phyloP scores from a whole-genome alignment of 176 grass and related monocot species.

The Lolium perenne region DNA sequence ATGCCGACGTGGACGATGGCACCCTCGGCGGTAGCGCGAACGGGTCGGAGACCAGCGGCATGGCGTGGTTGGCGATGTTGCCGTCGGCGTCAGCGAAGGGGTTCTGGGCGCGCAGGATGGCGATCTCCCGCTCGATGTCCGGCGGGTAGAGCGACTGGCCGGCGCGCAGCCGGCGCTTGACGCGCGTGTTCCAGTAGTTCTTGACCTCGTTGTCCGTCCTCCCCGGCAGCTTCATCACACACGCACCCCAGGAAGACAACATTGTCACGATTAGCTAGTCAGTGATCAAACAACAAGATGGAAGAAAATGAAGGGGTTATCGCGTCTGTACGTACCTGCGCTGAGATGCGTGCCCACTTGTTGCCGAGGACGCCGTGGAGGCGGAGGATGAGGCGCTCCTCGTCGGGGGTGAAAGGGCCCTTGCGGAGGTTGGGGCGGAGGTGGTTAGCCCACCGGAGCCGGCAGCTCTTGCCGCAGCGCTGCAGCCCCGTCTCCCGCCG shows the following conservation, averaged over 20 bases:
- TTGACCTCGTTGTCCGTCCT: constrained; percentile 96
- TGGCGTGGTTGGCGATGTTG: background rate
- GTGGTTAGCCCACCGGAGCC: constrained; percentile 92
- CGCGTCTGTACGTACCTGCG: constrained; percentile 43
- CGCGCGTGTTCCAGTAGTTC: constrained; percentile 89
- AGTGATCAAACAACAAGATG: background rate
- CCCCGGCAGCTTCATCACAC: constrained; percentile 53
- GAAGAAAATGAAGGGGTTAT: background rate
- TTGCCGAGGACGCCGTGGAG: constrained; percentile 83
- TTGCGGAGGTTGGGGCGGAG: constrained; percentile 95
- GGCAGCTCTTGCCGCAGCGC: constrained; percentile 96
- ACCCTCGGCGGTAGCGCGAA: constrained; percentile 35
- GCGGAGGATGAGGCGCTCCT: constrained; percentile 78
- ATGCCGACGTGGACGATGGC: background rate
- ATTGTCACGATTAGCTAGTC: background rate
- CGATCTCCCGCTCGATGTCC: constrained; percentile 62
- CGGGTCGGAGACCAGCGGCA: constrained; percentile 45
- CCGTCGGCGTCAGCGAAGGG: constrained; percentile 22
- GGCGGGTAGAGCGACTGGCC: constrained; percentile 65
- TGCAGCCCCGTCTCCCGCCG: constrained; percentile 69
- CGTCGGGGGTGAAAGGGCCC: constrained; percentile 79
- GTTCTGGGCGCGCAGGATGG: constrained; percentile 34
- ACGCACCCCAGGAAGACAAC: background rate
- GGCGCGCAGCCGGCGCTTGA: constrained; percentile 77
- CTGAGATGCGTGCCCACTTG: constrained; percentile 82